Evolutionary conservation across 169 alveolate genomes (phyloP).

Genomic region (Eimeria falciformis): DNA sequence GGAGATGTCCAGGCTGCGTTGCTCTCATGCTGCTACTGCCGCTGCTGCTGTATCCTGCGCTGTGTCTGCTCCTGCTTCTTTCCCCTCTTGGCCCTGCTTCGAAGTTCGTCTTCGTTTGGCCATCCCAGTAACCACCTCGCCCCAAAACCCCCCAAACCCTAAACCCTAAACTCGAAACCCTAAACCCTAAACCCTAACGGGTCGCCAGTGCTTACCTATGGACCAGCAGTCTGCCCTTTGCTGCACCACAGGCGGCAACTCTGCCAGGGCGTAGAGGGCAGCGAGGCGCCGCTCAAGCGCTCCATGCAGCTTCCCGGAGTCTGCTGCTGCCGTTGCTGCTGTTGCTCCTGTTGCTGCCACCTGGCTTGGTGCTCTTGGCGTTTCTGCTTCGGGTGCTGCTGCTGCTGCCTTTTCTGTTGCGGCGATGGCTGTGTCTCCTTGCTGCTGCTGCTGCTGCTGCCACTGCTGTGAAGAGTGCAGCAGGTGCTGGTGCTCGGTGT

Average conservation of each 20-base stretch:
- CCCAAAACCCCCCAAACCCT: not conserved
- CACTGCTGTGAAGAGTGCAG: slow-evolving; percentile 20
- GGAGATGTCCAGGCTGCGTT: too few relatives aligned
- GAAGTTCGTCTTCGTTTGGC: too few relatives aligned
- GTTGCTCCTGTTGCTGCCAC: not conserved
- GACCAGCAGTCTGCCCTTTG: slow-evolving; percentile 58
- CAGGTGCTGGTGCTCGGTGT: slow-evolving; percentile 36
- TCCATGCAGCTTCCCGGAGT: not conserved
- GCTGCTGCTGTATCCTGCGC: not conserved
- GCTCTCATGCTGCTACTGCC: not conserved
- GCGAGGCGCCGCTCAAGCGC: slow-evolving; percentile 25
- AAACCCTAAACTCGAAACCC: not conserved
- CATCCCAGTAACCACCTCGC: too few relatives aligned
- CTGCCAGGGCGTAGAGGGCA: slow-evolving; percentile 26
- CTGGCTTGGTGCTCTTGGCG: not conserved
- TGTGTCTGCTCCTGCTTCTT: slow-evolving; percentile 4
- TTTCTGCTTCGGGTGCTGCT: not conserved
- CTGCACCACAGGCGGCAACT: not conserved
- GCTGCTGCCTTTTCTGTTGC: not conserved
- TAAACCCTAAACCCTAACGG: slow-evolving; percentile 23
- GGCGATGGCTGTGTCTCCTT: not conserved
- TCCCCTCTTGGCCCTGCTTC: not conserved
- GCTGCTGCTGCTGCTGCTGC: slow-evolving; percentile 5
- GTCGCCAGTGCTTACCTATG: not conserved
- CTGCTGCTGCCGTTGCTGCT: not conserved